These are phyloP conservation scores for Cadophora sp. DNA, from an alignment of 2,329 filamentous ascomycete species.

Conservation along the genomic window DNA sequence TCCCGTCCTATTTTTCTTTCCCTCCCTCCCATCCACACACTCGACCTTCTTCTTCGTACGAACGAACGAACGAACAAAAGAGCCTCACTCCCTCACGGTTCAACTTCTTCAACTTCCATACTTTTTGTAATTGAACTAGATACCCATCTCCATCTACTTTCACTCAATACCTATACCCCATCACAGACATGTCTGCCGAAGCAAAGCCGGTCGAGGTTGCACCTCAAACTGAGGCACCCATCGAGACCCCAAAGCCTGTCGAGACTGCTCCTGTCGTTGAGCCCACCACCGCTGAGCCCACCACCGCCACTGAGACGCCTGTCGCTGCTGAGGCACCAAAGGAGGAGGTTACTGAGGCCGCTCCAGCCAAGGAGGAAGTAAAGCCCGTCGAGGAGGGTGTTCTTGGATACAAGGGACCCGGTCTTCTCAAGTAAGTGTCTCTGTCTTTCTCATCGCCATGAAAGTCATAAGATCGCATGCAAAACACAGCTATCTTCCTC, in stretches of 20 bases:
- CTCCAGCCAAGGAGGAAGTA: conserved; percentile 55
- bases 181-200: conserved; percentile 17
- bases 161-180: background rate
- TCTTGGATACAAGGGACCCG: conserved; percentile 86
- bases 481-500: background rate
- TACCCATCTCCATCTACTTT: conserved; percentile 16
- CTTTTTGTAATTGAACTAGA: conserved; percentile 18
- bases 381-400: conserved; percentile 71
- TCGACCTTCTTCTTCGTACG: background rate
- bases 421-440: conserved; percentile 78
- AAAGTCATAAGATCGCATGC: background rate
- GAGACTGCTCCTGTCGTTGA: conserved; percentile 47
- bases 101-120: conserved; percentile 14
- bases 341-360: conserved; percentile 69
- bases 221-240: conserved; percentile 16
- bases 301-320: conserved; percentile 38
- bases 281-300: conserved; percentile 35
- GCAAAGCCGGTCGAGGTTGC: conserved; percentile 27
- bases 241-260: conserved; percentile 68
- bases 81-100: conserved; percentile 13
- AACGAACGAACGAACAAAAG: conserved; percentile 7
- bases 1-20: conserved; percentile 10
- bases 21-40: background rate
- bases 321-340: conserved; percentile 20
- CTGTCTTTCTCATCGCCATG: background rate